Evolutionary conservation across 371 early-diverging fungal genomes (phyloP).

Genomic region (Mucor mucedo): DNA sequence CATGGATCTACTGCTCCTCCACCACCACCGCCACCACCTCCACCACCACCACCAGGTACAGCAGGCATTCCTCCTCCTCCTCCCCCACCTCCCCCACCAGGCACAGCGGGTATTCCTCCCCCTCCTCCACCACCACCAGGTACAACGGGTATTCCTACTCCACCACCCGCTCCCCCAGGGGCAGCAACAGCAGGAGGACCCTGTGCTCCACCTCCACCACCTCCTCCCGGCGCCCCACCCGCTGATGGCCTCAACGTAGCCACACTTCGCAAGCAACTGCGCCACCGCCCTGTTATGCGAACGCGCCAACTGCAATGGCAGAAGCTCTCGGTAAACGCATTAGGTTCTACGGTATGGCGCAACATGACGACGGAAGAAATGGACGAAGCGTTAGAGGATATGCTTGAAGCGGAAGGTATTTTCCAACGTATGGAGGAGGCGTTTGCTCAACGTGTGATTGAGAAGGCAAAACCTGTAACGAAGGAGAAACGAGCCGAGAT

Average conservation of each 20-base stretch:
- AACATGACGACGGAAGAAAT: conserved; percentile 32
- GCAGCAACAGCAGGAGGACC: not conserved
- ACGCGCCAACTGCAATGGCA: conserved; percentile 88
- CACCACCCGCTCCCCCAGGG: conserved; percentile 19
- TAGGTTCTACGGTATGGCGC: conserved; percentile 67
- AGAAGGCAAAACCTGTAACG: conserved; percentile 32
- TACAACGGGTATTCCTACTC: not conserved
- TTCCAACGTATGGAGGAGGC: conserved; percentile 75
- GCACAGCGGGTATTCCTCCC: conserved; percentile 18
- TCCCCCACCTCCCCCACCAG: conserved; percentile 37
- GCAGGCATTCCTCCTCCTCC: conserved; percentile 41
- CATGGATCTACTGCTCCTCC: conserved; percentile 8
- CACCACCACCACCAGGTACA: conserved; percentile 18
- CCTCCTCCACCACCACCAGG: conserved; percentile 18
- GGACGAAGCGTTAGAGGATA: conserved; percentile 51
- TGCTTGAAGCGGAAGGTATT: conserved; percentile 60
- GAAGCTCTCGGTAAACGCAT: conserved; percentile 64
- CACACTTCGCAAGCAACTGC: conserved; percentile 61
- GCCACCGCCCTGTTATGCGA: conserved; percentile 69
- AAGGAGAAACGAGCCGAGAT: conserved; percentile 57
- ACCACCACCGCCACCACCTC: conserved; percentile 36
- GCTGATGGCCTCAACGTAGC: conserved; percentile 2
- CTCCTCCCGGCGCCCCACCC: conserved; percentile 19
- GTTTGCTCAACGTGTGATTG: conserved; percentile 75
- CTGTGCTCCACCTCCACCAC: conserved; percentile 11